Evolutionary conservation across 1,284 basidiomycete genomes (phyloP).

Genomic region (Tylopilus sp.): DNA sequence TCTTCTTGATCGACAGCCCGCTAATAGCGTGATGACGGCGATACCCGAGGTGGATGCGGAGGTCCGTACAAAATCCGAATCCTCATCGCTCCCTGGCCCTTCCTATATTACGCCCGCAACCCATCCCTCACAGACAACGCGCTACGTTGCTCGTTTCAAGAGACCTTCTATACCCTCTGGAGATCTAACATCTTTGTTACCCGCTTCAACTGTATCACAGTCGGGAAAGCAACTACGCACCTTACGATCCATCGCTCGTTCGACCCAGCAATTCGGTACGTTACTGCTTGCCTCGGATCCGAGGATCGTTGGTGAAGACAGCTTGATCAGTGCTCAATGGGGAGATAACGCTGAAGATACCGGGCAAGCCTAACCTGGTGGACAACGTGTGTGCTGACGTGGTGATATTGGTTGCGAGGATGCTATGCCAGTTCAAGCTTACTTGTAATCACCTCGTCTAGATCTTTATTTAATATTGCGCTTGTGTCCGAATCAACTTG

Average conservation of each 20-base stretch:
- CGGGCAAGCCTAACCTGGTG: no score
- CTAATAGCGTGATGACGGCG: constrained; percentile 44
- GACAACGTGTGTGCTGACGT: no score
- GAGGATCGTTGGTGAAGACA: no score
- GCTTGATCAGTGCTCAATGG: no score
- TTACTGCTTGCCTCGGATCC: constrained; percentile 11
- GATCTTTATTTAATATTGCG: no score
- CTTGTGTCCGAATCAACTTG: no score
- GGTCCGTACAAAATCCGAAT: no score
- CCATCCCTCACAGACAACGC: not conserved
- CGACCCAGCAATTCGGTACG: constrained; percentile 15
- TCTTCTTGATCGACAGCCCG: constrained; percentile 1
- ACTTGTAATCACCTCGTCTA: no score
- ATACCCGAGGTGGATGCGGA: not conserved
- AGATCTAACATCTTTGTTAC: not conserved
- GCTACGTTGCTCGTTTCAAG: not conserved
- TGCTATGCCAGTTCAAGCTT: no score
- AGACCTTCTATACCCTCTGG: not conserved
- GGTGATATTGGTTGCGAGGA: no score
- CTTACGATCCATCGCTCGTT: not conserved
- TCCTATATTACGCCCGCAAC: not conserved
- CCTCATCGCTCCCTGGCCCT: no score
- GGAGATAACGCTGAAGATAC: no score
- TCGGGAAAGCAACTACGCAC: constrained; percentile 1
- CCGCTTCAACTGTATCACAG: not conserved